These are phyloP conservation scores for Chimonanthus praecox DNA, from an alignment of 164 flowering plant species.

Conservation along the genomic window DNA sequence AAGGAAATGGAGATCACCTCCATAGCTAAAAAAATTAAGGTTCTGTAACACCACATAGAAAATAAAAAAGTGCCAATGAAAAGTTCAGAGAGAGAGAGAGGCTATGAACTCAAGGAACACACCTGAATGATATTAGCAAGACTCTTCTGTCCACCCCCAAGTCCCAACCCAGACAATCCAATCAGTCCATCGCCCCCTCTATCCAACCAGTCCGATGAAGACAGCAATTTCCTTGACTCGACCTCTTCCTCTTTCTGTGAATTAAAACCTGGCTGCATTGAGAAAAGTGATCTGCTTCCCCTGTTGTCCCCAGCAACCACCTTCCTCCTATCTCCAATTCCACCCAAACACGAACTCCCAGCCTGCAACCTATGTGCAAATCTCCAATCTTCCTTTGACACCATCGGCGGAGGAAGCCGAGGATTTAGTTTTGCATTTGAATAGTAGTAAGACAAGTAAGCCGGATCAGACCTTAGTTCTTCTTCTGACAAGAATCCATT, in stretches of 20 bases:
- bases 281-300: conserved; percentile 40
- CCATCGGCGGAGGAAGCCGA: conserved; percentile 66
- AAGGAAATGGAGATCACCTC: too few relatives aligned
- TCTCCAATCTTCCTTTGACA: conserved; percentile 79
- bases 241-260: conserved; percentile 21
- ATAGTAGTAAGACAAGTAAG: conserved; percentile 60
- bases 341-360: conserved; percentile 33
- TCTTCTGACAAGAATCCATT: conserved; percentile 40
- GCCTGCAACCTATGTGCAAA: conserved; percentile 53
- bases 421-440: conserved; percentile 71
- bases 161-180: conserved; percentile 62
- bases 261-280: conserved; percentile 44
- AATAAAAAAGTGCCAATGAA: too few relatives aligned
- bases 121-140: conserved; percentile 38
- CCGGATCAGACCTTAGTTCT: conserved; percentile 69
- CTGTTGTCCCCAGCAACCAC: conserved; percentile 19
- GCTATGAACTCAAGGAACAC: too few relatives aligned
- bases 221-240: not conserved
- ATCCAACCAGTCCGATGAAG: conserved; percentile 20
- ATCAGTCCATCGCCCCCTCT: conserved; percentile 69
- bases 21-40: too few relatives aligned
- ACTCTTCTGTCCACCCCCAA: conserved; percentile 62
- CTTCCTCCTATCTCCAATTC: conserved; percentile 70
- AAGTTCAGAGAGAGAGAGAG: too few relatives aligned
- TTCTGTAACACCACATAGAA: too few relatives aligned